Conservation (phyloP, 495 filamentous ascomycete species). For the Penicillium salamii region DNA sequence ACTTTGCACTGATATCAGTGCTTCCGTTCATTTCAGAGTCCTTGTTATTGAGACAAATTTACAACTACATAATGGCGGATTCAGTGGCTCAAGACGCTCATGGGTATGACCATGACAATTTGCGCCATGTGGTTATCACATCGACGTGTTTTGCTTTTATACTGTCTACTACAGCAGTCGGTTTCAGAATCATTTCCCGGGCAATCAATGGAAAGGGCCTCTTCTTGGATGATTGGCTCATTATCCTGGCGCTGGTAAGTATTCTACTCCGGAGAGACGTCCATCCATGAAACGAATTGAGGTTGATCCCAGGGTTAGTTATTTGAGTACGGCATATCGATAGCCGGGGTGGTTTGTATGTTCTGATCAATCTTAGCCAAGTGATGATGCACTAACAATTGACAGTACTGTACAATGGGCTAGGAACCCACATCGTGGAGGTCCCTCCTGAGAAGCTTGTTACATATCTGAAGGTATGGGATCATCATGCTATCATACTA, state of each 20-base stretch:
- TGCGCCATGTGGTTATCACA: slow-evolving; percentile 26
- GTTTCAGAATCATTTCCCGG: slow-evolving; percentile 22
- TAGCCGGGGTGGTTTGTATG: slow-evolving; percentile 22
- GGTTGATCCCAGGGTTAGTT: not conserved
- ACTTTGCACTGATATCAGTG: not conserved
- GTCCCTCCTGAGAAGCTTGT: slow-evolving; percentile 14
- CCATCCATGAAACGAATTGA: not conserved
- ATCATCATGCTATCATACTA: not conserved
- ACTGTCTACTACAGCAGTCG: slow-evolving; percentile 21
- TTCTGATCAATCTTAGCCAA: not conserved
- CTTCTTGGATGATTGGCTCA: slow-evolving; percentile 20
- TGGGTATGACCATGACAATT: slow-evolving; percentile 19
- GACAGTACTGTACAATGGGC: slow-evolving; percentile 22
- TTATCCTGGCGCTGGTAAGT: slow-evolving; percentile 19
- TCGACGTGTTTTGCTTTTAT: slow-evolving; percentile 26
- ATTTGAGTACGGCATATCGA: slow-evolving; percentile 22
- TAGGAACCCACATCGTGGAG: slow-evolving; percentile 20
- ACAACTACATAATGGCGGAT: slow-evolving; percentile 11
- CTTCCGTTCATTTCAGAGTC: not conserved
- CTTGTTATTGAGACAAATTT: not conserved
- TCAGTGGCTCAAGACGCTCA: slow-evolving; percentile 1
- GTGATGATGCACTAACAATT: not conserved
- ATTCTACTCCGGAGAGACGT: no score
- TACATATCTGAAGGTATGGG: slow-evolving; percentile 17
- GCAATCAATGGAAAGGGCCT: slow-evolving; percentile 20